These are phyloP conservation scores for Sugiyamaella chiloensis DNA, from an alignment of 805 yeast species.

Conservation along the genomic window DNA sequence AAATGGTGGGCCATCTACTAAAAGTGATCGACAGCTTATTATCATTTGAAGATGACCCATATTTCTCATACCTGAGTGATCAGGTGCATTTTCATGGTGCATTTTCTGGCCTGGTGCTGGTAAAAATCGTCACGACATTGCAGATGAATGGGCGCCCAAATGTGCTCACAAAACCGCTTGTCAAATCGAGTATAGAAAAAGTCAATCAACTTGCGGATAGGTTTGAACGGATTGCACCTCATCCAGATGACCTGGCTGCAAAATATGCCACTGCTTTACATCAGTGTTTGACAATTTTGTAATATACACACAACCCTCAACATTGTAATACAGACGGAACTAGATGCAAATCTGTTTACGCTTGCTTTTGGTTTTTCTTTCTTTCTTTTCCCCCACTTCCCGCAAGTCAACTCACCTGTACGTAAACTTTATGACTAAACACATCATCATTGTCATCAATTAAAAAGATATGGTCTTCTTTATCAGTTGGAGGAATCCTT, in stretches of 20 bases:
- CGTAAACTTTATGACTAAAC: slow-evolving; percentile 84
- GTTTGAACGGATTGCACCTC: slow-evolving; percentile 13
- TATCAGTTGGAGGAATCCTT: slow-evolving; percentile 35
- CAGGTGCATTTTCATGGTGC: slow-evolving; percentile 52
- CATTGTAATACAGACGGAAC: no score
- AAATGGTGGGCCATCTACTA: slow-evolving; percentile 42
- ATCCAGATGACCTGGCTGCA: slow-evolving; percentile 17
- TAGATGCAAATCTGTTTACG: no score
- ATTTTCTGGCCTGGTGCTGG: slow-evolving; percentile 24
- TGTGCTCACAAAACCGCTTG: slow-evolving; percentile 6
- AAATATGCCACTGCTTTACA: slow-evolving; percentile 11
- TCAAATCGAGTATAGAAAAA: slow-evolving; percentile 4
- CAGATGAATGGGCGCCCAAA: slow-evolving; percentile 5
- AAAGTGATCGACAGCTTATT: slow-evolving; percentile 43
- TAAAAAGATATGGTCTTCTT: slow-evolving; percentile 26
- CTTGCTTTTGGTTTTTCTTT: no score
- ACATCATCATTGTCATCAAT: slow-evolving; percentile 31
- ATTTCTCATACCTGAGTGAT: slow-evolving; percentile 69
- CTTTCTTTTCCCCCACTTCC: no score
- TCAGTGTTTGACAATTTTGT: neutral
- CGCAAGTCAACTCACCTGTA: slow-evolving; percentile 4
- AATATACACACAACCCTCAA: neutral
- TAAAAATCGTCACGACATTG: slow-evolving; percentile 14
- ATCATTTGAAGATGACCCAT: slow-evolving; percentile 46
- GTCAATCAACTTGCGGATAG: slow-evolving; percentile 11